Evolutionary conservation across 805 yeast species (phyloP), one percentile per base, ranked within the genome.

Genomic region (Lipomyces lipofer): DNA sequence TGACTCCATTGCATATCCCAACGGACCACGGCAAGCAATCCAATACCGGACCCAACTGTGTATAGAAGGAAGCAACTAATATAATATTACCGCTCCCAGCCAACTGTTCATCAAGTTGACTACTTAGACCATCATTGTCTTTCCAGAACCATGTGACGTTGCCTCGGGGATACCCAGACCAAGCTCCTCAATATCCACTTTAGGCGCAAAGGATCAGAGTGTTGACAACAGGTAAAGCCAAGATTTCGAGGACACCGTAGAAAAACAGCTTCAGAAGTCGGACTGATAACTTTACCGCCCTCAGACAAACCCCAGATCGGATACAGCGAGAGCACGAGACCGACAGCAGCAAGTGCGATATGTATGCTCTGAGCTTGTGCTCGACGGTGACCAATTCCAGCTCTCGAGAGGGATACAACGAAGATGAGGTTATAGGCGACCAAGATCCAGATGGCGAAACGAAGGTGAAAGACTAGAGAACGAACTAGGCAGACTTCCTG

Each of bases 231-330:
- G 65, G 74, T 62, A 81, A 75, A 27, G 73, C 67, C 27, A 78
- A 53, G 39, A 82, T 58, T 67, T 81, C 86, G 56, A 82, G 68
- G 54, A 81, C 69, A 71, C 86, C 86, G 64, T 78, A 80, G 70
- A 80, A 82, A n/a, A 21, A 77, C 81, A 42, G 79, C 77, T 64
- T 79, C 85, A 30, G 82, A 74, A 65, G 80, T 84, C 38, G 82
- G 81, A 63, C 75, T 78, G 56, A 82, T 78, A 39, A 73, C 78
- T 64, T 81, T 81, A 68, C 85, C 85, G 72, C 85, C 86, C 65
- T 82, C 86, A 64, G 78, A 69, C 51, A 79, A 69, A 65, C 79
- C 83, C 80, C 82, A 79, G 58, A 79, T 63, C 47, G 80, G 80
- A 60, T 79, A 78, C 52, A 80, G 69, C 4, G 56, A 40, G 36